phyloP scores from a whole-genome alignment of 83 land plant genomes.

The Diphasiastrum complanatum region DNA sequence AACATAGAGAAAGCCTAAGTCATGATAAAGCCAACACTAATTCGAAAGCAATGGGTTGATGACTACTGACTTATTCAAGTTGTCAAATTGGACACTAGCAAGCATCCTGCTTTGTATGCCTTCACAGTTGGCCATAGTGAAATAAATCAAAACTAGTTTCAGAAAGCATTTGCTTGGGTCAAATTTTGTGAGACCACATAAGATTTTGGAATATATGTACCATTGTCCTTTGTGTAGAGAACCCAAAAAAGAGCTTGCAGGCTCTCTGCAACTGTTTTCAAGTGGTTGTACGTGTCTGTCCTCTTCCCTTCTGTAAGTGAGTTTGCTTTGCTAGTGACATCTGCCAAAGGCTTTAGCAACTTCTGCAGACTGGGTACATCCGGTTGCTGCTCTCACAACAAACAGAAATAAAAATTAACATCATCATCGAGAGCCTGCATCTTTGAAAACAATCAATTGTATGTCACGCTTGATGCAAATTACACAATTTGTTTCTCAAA shows the following conservation, averaged over 20 bases:
- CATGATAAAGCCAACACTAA: neutral
- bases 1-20: no score
- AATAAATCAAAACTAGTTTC: no score
- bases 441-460: no score
- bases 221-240: constrained; percentile 77
- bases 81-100: no score
- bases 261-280: constrained; percentile 75
- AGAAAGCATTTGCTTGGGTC: neutral
- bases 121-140: no score
- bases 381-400: constrained; percentile 58
- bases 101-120: no score
- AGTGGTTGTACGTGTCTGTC: constrained; percentile 70
- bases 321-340: constrained; percentile 62
- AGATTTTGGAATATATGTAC: constrained; percentile 27
- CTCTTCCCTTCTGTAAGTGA: constrained; percentile 78
- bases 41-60: neutral
- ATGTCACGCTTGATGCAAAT: no score
- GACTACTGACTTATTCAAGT: no score
- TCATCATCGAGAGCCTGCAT: no score
- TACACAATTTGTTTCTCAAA: no score
- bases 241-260: constrained; percentile 75
- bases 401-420: neutral
- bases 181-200: neutral
- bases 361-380: constrained; percentile 54
- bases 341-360: constrained; percentile 74